These are phyloP conservation scores for Petunia secreta DNA, from an alignment of 257 asterid species.

Conservation along the genomic window DNA sequence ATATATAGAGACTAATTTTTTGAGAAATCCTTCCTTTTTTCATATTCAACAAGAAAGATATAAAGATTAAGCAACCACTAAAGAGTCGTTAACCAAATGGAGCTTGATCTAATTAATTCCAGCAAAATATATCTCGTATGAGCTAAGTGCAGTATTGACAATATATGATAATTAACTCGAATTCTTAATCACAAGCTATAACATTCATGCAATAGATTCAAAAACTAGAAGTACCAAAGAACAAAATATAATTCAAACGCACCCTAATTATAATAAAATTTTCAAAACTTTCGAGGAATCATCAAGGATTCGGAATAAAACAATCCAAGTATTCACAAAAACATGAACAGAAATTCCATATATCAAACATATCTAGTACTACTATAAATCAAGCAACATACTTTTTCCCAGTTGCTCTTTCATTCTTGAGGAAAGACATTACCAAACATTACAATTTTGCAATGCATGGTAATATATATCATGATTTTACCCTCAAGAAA, in stretches of 20 bases:
- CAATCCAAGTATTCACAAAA: conserved; percentile 17
- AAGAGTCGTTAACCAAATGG: background rate
- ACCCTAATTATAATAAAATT: background rate
- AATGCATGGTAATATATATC: background rate
- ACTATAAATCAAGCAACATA: background rate
- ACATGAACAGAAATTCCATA: background rate
- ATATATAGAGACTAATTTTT: background rate
- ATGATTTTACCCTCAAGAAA: conserved; percentile 25
- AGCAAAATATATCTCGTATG: background rate
- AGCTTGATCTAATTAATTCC: background rate
- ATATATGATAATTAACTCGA: background rate
- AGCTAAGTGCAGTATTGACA: background rate
- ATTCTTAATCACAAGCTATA: background rate
- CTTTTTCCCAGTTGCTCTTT: background rate
- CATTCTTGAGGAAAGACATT: background rate
- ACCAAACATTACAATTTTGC: background rate
- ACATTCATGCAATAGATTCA: background rate
- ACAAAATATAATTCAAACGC: background rate
- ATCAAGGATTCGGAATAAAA: too few species aligned
- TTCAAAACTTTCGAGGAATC: background rate
- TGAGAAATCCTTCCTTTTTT: background rate
- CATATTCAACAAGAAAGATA: background rate
- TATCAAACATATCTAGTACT: background rate
- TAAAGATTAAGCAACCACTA: background rate
- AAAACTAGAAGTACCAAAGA: background rate